Evolutionary conservation across 306 rosid species (phyloP), one percentile per base, ranked within the genome.

Genomic region (Vicia villosa): DNA sequence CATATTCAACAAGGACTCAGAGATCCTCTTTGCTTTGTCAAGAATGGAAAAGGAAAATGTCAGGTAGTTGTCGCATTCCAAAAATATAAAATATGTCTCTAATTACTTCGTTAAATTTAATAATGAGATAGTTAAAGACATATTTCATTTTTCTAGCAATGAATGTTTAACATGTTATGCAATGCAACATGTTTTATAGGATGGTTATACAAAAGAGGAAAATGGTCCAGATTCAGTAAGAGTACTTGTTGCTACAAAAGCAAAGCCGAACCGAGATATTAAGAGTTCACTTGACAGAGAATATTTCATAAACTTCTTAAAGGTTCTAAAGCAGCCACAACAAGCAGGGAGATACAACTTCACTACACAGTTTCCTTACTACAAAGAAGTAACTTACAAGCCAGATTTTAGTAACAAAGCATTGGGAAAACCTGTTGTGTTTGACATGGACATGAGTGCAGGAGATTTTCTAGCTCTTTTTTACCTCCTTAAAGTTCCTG

Each of bases 361-460:
- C 49, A 86, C 91, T 4, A 87, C 81, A 30, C 70, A 84, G 63
- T 94, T 91, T 82, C 97, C 97, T 15, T 70, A 78, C 73, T 94
- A 87, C 84, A 79, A 51, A 63, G 82, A 91, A 84, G 86, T 84
- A 57, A 61, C 75, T 37, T 87, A 85, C 79, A 87, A 50, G 72
- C 99, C 96, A 80, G 49, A 80, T 68, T 87, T 88, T 61, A 69
- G 66, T 38, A 68, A 74, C 15, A 83, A 37, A 59, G 73, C 24
- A 63, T 70, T 83, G 55, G 99, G 99, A 17, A 94, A 86, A 82
- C 83, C 92, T 41, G 80, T 91, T 69, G 87, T 94, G 16, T 88
- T 94, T 75, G 99, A 94, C 82, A 91, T 88, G 96, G 99, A 94
- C 75, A 94, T 94, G 97, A 91, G 97, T 65, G 88, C 88, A n/a